phyloP scores from a whole-genome alignment of 768 basidiomycete species.

The Flagelloscypha sp. region DNA sequence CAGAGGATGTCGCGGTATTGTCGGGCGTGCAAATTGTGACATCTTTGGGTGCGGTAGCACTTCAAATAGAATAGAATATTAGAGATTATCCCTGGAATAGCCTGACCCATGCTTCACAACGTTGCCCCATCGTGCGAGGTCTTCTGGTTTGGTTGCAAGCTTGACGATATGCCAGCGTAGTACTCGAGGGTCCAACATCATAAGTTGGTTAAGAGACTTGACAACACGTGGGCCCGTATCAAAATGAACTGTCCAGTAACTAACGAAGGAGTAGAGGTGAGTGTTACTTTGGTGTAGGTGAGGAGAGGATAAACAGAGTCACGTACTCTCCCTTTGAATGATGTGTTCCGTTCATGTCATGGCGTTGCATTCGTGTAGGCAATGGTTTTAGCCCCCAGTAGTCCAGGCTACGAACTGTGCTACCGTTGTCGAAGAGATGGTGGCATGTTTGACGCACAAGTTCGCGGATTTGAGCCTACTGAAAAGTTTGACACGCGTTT shows the following conservation, averaged over 20 bases:
- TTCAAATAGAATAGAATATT: conserved; percentile 12
- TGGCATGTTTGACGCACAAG: conserved; percentile 64
- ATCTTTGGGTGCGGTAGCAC: conserved; percentile 16
- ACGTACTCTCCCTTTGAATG: conserved; percentile 73
- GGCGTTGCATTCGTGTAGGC: conserved; percentile 65
- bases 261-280: conserved; percentile 20
- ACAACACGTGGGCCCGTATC: conserved; percentile 75
- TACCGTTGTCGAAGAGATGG: conserved; percentile 67
- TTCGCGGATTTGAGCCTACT: conserved; percentile 66
- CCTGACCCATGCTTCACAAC: not conserved
- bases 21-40: conserved; percentile 28
- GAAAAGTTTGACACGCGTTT: not conserved
- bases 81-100: conserved; percentile 4
- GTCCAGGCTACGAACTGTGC: conserved; percentile 73
- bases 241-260: conserved; percentile 89
- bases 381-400: conserved; percentile 68
- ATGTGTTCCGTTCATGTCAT: conserved; percentile 45
- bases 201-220: conserved; percentile 50
- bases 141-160: conserved; percentile 64
- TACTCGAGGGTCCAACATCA: conserved; percentile 76
- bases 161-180: conserved; percentile 78
- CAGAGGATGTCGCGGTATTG: conserved; percentile 37
- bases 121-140: conserved; percentile 44
- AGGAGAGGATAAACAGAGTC: not conserved
- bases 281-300: not conserved